Evolutionary conservation across 2,329 filamentous ascomycete species (phyloP).

Genomic region (Fusarium avenaceum): DNA sequence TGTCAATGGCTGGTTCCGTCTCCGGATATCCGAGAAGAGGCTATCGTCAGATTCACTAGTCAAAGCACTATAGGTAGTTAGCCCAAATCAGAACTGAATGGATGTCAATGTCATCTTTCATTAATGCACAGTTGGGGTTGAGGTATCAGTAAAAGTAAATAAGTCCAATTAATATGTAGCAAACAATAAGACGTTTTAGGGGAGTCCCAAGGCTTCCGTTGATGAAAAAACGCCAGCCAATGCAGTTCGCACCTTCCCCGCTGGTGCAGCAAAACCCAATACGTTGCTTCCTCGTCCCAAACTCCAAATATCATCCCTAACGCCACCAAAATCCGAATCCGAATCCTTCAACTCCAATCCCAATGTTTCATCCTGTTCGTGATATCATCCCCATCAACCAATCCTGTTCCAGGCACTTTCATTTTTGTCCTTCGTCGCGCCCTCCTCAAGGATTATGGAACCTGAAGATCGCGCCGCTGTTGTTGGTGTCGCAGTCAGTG

Average conservation of each 20-base stretch:
- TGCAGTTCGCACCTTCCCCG: not conserved
- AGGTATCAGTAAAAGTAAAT: not conserved
- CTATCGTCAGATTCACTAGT: slow-evolving; percentile 3
- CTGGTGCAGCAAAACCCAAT: slow-evolving; percentile 3
- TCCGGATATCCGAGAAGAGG: slow-evolving; percentile 2
- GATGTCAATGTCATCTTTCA: not conserved
- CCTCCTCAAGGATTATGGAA: not conserved
- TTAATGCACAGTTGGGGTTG: not conserved
- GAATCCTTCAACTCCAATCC: not conserved
- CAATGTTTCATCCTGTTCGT: not conserved
- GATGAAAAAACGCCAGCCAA: not conserved
- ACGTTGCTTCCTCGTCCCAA: slow-evolving; percentile 1
- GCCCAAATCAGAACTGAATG: not conserved
- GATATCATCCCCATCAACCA: not conserved
- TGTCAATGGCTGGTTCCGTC: slow-evolving; percentile 20
- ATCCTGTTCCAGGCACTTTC: not conserved
- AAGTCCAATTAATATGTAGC: not conserved
- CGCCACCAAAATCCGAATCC: not conserved
- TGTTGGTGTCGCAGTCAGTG: not conserved
- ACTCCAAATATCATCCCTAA: slow-evolving; percentile 10
- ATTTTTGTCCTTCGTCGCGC: too few species aligned
- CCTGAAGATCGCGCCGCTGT: not conserved
- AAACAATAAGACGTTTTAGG: not conserved
- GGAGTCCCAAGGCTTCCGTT: not conserved
- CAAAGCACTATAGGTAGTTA: not conserved